Percentiles rank a stretch among this genome's conserved stretches.
Evolutionary conservation across 2,329 filamentous ascomycete species (phyloP).

Genomic region (Ilyonectria sp.): DNA sequence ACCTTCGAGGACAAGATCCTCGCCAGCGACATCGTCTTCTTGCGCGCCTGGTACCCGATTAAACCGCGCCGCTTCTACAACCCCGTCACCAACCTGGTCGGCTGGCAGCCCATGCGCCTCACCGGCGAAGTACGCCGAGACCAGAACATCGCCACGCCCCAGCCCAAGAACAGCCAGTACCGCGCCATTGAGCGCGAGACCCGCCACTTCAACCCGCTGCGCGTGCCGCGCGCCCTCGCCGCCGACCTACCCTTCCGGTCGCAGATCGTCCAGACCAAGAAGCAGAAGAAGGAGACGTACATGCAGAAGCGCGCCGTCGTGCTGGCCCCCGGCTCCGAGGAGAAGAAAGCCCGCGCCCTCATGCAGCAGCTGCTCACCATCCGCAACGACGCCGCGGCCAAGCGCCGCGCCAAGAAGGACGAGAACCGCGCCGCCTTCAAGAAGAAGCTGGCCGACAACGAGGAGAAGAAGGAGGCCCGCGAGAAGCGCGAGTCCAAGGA

Average conservation of each 20-base stretch:
- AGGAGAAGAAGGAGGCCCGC: slow-evolving; percentile 87
- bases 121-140: slow-evolving; percentile 92
- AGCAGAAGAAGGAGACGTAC: slow-evolving; percentile 87
- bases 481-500: slow-evolving; percentile 95
- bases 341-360: slow-evolving; percentile 88
- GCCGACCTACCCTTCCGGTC: slow-evolving; percentile 92
- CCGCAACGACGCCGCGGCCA: slow-evolving; percentile 90
- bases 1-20: slow-evolving; percentile 99
- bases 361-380: slow-evolving; percentile 95
- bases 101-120: slow-evolving; percentile 94
- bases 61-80: slow-evolving; percentile 98
- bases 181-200: slow-evolving; percentile 75
- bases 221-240: slow-evolving; percentile 84
- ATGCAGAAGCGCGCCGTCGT: slow-evolving; percentile 97
- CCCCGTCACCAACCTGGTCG: slow-evolving; percentile 92
- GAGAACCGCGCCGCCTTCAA: slow-evolving; percentile 85
- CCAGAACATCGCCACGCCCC: slow-evolving; percentile 81
- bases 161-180: slow-evolving; percentile 89
- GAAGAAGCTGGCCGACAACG: slow-evolving; percentile 85
- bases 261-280: slow-evolving; percentile 86
- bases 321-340: slow-evolving; percentile 82
- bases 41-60: slow-evolving; percentile 97
- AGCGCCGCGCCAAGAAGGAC: slow-evolving; percentile 88
- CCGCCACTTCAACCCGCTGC: slow-evolving; percentile 84
- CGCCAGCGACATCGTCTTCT: slow-evolving; percentile 95